Base-by-base conservation (phyloP, 2,329 filamentous ascomycete species). In the Beauveria australis region DNA sequence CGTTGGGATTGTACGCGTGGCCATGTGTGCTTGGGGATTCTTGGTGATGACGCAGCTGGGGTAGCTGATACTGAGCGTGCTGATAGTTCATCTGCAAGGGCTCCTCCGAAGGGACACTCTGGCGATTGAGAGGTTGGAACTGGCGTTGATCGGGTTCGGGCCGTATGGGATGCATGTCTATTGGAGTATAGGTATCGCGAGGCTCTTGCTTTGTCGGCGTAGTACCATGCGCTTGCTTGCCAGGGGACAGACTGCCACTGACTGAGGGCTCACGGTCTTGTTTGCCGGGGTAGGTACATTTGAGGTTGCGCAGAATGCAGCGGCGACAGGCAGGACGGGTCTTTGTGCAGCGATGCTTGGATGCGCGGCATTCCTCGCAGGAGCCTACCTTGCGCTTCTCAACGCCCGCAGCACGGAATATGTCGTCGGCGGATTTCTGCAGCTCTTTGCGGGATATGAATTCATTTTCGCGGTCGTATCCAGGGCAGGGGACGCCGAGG, bases 341-440 rank as follows among this genome's bases (percentile, higher is more conserved):
- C 48, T 65, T 64, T 18, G 67, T 63, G 61, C 69, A 70, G 19
- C 67, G 64, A 49, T 67, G 63, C 63, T 71, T 71, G 10, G 67
- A 64, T 6, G 59, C 47, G 28, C 68, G 66, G 26, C 69, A 71
- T 51, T 68, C 68, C 22, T 67, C 59, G 55, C 69, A 71, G 4
- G 69, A 69, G 12, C 68, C 66, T 22, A 70, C 64, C 18, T 65
- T 62, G 12, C 69, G 65, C 61, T 67, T 71, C 55, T 69, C 67
- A 30, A 71, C 63, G 40, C 68, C 67, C 6, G 69, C 60, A 9
- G 64, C 66, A 22, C 61, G 62, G 61, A 69, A 71, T 57, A 71
- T 69, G 61, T 66, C 64, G 28, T 69, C 64, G 44, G 67, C 64
- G 4, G 65, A 65, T 49, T 66, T 64, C 41, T 66, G 63, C 16